Evolutionary conservation across 768 basidiomycete genomes (phyloP).

Genomic region (Termitomyces sp.): DNA sequence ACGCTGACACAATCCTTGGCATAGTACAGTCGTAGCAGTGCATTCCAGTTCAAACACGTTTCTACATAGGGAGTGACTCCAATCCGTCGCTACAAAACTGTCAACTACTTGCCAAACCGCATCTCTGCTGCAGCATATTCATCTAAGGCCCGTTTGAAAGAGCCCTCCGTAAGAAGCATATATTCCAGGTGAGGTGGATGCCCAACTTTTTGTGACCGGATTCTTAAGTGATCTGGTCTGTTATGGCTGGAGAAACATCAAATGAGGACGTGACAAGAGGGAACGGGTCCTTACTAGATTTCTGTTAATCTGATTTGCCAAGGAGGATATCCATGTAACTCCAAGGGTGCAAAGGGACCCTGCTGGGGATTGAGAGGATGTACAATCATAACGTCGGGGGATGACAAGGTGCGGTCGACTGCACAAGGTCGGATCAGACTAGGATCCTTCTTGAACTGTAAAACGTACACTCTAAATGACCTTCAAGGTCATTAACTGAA

Average conservation of each 20-base stretch:
- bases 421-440: constrained; percentile 5
- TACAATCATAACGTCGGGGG: constrained; percentile 76
- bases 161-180: constrained; percentile 40
- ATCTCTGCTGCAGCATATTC: constrained; percentile 71
- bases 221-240: constrained; percentile 3
- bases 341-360: constrained; percentile 40
- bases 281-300: constrained; percentile 50
- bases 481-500: constrained; percentile 39
- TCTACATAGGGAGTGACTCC: neutral
- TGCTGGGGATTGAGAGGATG: constrained; percentile 45
- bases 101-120: constrained; percentile 64
- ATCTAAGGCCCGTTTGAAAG: constrained; percentile 68
- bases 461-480: constrained; percentile 53
- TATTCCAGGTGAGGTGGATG: neutral
- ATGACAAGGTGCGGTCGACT: constrained; percentile 50
- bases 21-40: neutral
- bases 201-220: neutral
- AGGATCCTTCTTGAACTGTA: neutral
- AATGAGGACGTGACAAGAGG: neutral
- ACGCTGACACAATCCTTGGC: neutral
- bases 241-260: constrained; percentile 22
- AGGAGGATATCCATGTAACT: constrained; percentile 74
- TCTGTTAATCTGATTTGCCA: constrained; percentile 85
- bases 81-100: neutral
- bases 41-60: constrained; percentile 1